A percentile compares a stretch with the other conserved stretches of the same genome.
Conservation (phyloP, 768 basidiomycete genomes). For the Trametes punicea region DNA sequence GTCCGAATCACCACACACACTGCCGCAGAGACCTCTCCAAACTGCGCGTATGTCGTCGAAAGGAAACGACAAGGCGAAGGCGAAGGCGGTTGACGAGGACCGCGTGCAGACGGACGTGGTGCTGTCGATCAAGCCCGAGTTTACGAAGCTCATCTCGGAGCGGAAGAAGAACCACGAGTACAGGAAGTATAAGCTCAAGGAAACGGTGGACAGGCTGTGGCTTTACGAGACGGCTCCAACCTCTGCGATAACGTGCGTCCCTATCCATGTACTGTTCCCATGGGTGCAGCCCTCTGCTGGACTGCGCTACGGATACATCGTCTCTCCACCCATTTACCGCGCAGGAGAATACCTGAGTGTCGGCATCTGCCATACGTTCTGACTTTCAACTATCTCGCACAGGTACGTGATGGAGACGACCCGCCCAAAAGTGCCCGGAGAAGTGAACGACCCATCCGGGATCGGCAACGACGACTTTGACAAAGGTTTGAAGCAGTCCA, state of each 20-base stretch:
- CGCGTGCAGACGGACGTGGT: constrained; percentile 33
- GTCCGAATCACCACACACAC: no score
- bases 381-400: no score
- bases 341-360: no score
- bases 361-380: no score
- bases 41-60: not conserved
- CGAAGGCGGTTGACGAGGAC: constrained; percentile 11
- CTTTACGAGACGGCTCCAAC: constrained; percentile 30
- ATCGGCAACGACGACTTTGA: constrained; percentile 39
- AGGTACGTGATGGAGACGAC: constrained; percentile 30
- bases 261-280: not conserved
- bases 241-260: constrained; percentile 32
- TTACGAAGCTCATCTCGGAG: constrained; percentile 29
- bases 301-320: not conserved
- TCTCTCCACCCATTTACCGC: no score
- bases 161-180: constrained; percentile 38
- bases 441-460: constrained; percentile 32
- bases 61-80: not conserved
- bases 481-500: constrained; percentile 29
- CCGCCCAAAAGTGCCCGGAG: constrained; percentile 31
- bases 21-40: no score
- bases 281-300: not conserved
- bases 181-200: constrained; percentile 31
- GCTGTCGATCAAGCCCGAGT: constrained; percentile 33
- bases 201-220: constrained; percentile 32